Percentiles rank a stretch among this genome's conserved stretches.
phyloP scores from a whole-genome alignment of 2,329 filamentous ascomycete genomes.

The Zelopaecilomyces penicillatus region DNA sequence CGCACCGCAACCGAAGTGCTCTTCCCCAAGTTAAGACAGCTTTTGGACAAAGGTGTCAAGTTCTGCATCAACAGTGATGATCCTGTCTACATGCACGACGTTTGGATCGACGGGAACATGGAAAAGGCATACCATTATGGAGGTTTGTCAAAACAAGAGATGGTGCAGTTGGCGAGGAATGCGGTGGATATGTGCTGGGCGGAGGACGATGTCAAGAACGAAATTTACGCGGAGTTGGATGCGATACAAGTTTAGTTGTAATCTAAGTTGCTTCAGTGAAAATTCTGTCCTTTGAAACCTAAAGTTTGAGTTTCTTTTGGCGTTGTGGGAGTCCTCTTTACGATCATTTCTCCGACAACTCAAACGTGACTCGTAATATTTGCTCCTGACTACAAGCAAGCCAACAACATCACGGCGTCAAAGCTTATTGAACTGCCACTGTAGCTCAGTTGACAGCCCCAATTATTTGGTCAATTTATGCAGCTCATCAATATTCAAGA shows the following conservation, averaged over 20 bases:
- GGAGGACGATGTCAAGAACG: slow-evolving; percentile 25
- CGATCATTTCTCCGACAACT: no score
- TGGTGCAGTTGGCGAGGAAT: slow-evolving; percentile 34
- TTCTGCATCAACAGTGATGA: slow-evolving; percentile 71
- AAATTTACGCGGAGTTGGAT: slow-evolving; percentile 18
- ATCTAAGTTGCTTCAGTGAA: not conserved
- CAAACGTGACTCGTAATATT: no score
- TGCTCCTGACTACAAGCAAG: no score
- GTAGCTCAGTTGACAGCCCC: no score
- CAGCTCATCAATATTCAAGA: no score
- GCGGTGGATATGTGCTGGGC: slow-evolving; percentile 40
- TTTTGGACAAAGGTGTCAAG: slow-evolving; percentile 54
- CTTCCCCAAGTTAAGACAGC: slow-evolving; percentile 45
- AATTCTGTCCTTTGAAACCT: no score
- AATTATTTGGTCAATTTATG: no score
- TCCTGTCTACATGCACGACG: slow-evolving; percentile 59
- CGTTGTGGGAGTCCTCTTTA: no score
- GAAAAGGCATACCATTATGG: slow-evolving; percentile 34
- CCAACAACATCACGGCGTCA: no score
- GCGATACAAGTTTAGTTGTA: slow-evolving; percentile 4
- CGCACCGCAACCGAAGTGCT: slow-evolving; percentile 31
- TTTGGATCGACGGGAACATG: slow-evolving; percentile 41
- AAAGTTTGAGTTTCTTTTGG: no score
- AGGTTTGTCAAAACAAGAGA: slow-evolving; percentile 29
- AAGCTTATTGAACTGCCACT: no score